phyloP scores from a whole-genome alignment of 805 yeast genomes.

The Candida glaebosa region DNA sequence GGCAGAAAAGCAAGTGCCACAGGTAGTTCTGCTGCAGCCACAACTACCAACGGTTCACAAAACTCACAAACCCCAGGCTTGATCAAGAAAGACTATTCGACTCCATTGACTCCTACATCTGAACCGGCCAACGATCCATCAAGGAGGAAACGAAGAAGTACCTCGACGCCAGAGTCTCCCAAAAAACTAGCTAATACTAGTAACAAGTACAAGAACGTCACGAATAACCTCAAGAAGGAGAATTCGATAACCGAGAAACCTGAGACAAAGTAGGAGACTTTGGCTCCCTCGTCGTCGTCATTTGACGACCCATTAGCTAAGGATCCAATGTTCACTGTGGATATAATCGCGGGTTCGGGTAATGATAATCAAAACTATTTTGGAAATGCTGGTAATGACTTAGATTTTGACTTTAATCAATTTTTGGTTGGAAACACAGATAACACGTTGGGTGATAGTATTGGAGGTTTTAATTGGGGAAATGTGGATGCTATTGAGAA shows the following conservation, averaged over 20 bases:
- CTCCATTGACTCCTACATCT: conserved; percentile 41
- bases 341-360: conserved; percentile 39
- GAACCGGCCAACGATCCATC: conserved; percentile 25
- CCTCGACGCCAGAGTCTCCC: conserved; percentile 30
- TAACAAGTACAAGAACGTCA: conserved; percentile 8
- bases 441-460: conserved; percentile 28
- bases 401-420: conserved; percentile 42
- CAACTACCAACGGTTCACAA: conserved; percentile 8
- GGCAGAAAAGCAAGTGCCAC: conserved; percentile 28
- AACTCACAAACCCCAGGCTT: conserved; percentile 16
- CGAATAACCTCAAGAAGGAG: conserved; percentile 17
- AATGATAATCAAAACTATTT: conserved; percentile 41
- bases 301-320: conserved; percentile 9
- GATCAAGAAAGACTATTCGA: conserved; percentile 34
- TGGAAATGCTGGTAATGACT: conserved; percentile 31
- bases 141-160: conserved; percentile 29
- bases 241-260: conserved; percentile 26
- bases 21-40: conserved; percentile 14
- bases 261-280: conserved; percentile 17
- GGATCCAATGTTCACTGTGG: conserved; percentile 35
- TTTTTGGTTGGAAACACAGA: conserved; percentile 37
- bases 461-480: conserved; percentile 39
- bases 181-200: conserved; percentile 21
- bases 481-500: conserved; percentile 29
- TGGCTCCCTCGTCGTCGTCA: conserved; percentile 24